Percentiles rank a stretch among this genome's conserved stretches.
Conservation (phyloP, 345 rosid genomes). For the Reutealis trisperma region DNA sequence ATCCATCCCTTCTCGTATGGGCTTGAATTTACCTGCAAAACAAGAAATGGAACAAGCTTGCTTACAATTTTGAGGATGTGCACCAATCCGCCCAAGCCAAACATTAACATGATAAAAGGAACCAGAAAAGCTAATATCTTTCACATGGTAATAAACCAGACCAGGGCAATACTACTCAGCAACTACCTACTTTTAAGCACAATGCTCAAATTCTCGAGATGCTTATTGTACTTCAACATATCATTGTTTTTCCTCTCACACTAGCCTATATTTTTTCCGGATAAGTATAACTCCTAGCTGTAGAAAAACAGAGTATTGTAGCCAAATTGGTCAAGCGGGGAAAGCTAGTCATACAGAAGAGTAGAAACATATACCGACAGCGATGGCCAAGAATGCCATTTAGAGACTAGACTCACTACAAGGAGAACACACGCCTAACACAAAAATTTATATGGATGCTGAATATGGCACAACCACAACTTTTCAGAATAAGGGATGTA, state of each 20-base stretch:
- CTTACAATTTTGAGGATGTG: background rate
- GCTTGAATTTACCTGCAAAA: slow-evolving; percentile 70
- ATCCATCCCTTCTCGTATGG: slow-evolving; percentile 90
- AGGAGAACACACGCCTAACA: too few species aligned
- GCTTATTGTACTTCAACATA: background rate
- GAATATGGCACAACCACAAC: too few species aligned
- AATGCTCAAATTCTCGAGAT: background rate
- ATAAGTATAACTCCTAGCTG: background rate
- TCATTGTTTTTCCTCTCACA: background rate
- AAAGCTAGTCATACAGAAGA: too few species aligned
- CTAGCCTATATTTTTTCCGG: background rate
- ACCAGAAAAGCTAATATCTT: background rate
- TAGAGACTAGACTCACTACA: too few species aligned
- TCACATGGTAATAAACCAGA: background rate
- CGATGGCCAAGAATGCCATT: too few species aligned
- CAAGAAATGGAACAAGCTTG: background rate
- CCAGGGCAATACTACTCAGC: background rate
- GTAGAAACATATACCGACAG: too few species aligned
- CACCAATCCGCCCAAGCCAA: background rate
- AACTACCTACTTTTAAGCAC: background rate
- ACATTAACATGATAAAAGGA: background rate
- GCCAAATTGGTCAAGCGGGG: too few species aligned
- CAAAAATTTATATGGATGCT: too few species aligned
- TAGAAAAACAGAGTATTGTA: background rate
- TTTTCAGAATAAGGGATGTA: too few species aligned